Evolutionary conservation across 2,329 filamentous ascomycete species (phyloP), one percentile per base, ranked within the genome.

Genomic region (Hypomyces perniciosus): DNA sequence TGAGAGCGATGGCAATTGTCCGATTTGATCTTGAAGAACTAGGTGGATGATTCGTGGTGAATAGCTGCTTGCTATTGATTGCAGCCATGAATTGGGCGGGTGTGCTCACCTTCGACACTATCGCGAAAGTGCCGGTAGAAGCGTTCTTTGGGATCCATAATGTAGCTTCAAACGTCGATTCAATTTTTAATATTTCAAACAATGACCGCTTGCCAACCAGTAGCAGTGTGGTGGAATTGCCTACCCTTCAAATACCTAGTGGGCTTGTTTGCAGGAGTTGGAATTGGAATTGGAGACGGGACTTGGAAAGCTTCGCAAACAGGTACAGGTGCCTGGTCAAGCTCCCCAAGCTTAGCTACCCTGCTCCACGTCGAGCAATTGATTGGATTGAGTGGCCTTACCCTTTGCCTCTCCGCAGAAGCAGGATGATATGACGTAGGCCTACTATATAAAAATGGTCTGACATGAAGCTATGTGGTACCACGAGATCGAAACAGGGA

Each of bases 81-180:
- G 10, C 31, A 8, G 20, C 8, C 8, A 10, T 30, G 6, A 13
- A 4, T 27, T 38, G 9, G 5, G 6, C 37, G 6, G 7, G 8
- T 6, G n/a, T 20, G 59, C 74, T 66, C 72, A 90, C 88, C 78
- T 43, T 81, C 81, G 46, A 87, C 81, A 67, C 88, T 84, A 60
- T 84, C 78, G 58, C 89, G 85, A 62, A 96, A 96, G 64, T 90
- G 86, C 59, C 83, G 81, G 67, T 92, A 91, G 73, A 96, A 96
- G 35, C 82, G 82, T 63, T 92, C 85, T 59, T 90, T 93, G 51
- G 66, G 63, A 53, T 71, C 66, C 68, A 70, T 70, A 31, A 20
- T 43, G 42, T 13, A 42, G 20, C 20, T 20, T 20, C 20, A 20
- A 20, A 20, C 20, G 20, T 20, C 20, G 20, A 20, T 20, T 20